Conservation (phyloP, 140 eudicot species). For the Ambrosia hybrid region DNA sequence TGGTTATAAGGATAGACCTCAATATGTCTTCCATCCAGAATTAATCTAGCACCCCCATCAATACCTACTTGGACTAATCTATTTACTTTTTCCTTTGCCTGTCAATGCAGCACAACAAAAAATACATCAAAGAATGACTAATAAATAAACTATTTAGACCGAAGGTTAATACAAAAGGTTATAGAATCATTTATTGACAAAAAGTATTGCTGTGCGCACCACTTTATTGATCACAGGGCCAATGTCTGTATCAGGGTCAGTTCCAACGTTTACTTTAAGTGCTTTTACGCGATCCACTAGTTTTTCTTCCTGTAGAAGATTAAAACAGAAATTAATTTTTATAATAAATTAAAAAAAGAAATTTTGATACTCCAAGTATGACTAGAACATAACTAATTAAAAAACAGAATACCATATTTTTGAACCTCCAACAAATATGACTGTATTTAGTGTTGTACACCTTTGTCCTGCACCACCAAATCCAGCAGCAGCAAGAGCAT, state of each 20-base stretch:
- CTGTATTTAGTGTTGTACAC: conserved; percentile 58
- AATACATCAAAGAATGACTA: neutral
- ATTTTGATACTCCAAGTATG: neutral
- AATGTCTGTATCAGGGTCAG: conserved; percentile 78
- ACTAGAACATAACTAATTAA: neutral
- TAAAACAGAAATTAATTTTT: conserved; percentile 5
- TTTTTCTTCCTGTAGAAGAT: conserved; percentile 65
- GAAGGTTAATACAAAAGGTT: conserved; percentile 3
- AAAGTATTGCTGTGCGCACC: conserved; percentile 39
- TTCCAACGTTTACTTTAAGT: conserved; percentile 84
- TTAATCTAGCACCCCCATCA: conserved; percentile 74
- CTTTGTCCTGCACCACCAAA: conserved; percentile 79
- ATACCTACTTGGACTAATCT: conserved; percentile 69
- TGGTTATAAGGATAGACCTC: conserved; percentile 38
- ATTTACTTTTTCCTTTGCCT: conserved; percentile 78
- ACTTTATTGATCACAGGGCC: conserved; percentile 91
- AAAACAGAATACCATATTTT: conserved; percentile 50
- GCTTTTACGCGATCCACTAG: conserved; percentile 70
- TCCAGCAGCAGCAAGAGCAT: conserved; percentile 64
- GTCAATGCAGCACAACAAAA: conserved; percentile 27
- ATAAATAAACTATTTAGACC: neutral
- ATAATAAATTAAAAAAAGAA: neutral
- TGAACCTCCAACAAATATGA: conserved; percentile 73
- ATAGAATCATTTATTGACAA: neutral
- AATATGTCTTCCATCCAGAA: conserved; percentile 87